Conservation (phyloP, 371 early-diverging fungal species). For the Quaeritorhiza haematococci region DNA sequence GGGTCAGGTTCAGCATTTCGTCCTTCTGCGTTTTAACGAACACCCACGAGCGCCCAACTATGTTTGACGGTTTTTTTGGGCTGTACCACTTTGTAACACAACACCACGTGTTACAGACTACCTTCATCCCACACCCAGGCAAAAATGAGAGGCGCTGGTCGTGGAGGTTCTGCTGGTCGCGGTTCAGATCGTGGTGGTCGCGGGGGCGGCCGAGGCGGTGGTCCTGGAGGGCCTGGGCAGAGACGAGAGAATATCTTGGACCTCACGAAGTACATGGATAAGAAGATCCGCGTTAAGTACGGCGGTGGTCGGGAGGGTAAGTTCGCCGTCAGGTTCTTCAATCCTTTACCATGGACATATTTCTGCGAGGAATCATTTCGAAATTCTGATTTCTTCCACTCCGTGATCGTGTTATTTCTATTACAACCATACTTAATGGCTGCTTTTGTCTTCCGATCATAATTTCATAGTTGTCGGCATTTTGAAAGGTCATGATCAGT, state of each 20-base stretch:
- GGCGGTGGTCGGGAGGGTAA: constrained; percentile 92
- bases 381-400: no score
- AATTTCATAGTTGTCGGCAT: constrained; percentile 69
- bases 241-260: constrained; percentile 65
- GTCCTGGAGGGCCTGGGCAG: background rate
- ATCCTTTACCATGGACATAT: no score
- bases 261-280: constrained; percentile 86
- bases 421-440: background rate
- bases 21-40: no score
- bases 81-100: no score
- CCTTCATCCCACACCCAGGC: no score
- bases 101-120: no score
- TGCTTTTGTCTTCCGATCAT: background rate
- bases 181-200: background rate
- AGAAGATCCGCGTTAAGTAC: constrained; percentile 86
- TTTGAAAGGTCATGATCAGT: constrained; percentile 88
- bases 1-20: no score
- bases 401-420: no score
- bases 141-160: no score
- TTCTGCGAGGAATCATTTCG: no score
- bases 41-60: no score
- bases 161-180: constrained; percentile 6
- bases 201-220: constrained; percentile 1
- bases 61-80: no score
- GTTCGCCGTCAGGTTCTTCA: background rate